Conservation (phyloP, 192 early-diverging fungal species). For the Kappamyces sp. region DNA sequence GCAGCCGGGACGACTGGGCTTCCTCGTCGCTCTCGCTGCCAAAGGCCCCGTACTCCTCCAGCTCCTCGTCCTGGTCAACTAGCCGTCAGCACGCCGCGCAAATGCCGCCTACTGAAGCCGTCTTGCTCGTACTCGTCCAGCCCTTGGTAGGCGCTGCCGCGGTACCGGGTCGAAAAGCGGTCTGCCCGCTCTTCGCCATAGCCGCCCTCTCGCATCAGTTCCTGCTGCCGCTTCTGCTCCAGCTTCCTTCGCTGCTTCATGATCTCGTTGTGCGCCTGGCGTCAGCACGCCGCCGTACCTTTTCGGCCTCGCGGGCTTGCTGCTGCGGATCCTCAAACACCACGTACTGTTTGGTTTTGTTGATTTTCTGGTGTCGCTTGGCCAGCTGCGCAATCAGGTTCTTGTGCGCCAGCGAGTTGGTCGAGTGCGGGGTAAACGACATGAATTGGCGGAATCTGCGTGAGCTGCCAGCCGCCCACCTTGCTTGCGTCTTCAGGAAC, state of each 20-base stretch:
- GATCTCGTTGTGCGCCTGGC: constrained; percentile 49
- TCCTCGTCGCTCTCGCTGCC: no score
- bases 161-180: constrained; percentile 7
- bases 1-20: background rate
- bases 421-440: constrained; percentile 60
- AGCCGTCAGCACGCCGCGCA: background rate
- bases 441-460: constrained; percentile 48
- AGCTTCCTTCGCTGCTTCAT: constrained; percentile 47
- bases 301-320: constrained; percentile 53
- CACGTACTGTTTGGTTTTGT: constrained; percentile 58
- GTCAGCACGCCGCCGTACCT: constrained; percentile 23
- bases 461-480: no score
- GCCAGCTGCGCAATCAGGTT: constrained; percentile 62
- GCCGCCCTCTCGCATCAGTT: constrained; percentile 20
- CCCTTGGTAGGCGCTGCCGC: constrained; percentile 1
- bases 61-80: constrained; percentile 9
- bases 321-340: constrained; percentile 66
- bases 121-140: constrained; percentile 34
- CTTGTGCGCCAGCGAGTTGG: constrained; percentile 54
- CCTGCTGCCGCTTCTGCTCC: constrained; percentile 36
- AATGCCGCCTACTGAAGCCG: constrained; percentile 1
- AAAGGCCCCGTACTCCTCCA: constrained; percentile 1
- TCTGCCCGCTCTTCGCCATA: constrained; percentile 15
- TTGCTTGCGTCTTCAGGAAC: constrained; percentile 62
- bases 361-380: constrained; percentile 58